Evolutionary conservation across 2,329 filamentous ascomycete genomes (phyloP).

Genomic region (Clonostachys chloroleuca): DNA sequence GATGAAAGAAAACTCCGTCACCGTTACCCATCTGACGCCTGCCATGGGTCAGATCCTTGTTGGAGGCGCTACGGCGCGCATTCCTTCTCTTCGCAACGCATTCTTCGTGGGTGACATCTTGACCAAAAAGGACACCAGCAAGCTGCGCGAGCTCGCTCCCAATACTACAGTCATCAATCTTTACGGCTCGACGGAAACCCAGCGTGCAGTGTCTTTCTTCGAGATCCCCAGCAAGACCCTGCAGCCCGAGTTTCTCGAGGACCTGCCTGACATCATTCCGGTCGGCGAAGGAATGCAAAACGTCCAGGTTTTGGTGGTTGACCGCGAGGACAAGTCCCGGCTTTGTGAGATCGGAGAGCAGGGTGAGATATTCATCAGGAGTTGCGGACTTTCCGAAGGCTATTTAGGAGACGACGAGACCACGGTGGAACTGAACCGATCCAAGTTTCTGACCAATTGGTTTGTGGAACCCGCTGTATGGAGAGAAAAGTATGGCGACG

Average conservation of each 20-base stretch:
- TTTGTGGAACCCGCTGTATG: constrained; percentile 73
- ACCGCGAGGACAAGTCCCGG: constrained; percentile 59
- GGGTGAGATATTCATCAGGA: constrained; percentile 80
- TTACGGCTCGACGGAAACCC: constrained; percentile 7
- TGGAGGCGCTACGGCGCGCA: constrained; percentile 72
- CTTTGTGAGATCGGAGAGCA: constrained; percentile 77
- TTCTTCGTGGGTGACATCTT: constrained; percentile 97
- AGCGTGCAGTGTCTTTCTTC: constrained; percentile 67
- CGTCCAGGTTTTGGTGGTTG: constrained; percentile 82
- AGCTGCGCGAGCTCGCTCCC: constrained; percentile 69
- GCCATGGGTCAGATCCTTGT: constrained; percentile 56
- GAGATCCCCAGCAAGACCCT: constrained; percentile 64
- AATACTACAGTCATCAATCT: constrained; percentile 6
- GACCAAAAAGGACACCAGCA: constrained; percentile 76
- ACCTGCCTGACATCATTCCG: constrained; percentile 65
- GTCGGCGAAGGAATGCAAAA: constrained; percentile 83
- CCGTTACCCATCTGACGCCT: constrained; percentile 77
- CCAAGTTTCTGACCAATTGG: constrained; percentile 81
- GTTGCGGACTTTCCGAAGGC: constrained; percentile 78
- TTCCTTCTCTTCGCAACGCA: constrained; percentile 72
- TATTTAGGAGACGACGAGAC: constrained; percentile 59
- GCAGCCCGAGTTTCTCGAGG: constrained; percentile 48
- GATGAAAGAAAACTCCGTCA: constrained; percentile 72
- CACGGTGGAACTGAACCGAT: constrained; percentile 41
- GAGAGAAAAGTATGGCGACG: constrained; percentile 38